Base-by-base conservation (phyloP, 345 rosid genomes). In the Psidium friedrichsthalianum region DNA sequence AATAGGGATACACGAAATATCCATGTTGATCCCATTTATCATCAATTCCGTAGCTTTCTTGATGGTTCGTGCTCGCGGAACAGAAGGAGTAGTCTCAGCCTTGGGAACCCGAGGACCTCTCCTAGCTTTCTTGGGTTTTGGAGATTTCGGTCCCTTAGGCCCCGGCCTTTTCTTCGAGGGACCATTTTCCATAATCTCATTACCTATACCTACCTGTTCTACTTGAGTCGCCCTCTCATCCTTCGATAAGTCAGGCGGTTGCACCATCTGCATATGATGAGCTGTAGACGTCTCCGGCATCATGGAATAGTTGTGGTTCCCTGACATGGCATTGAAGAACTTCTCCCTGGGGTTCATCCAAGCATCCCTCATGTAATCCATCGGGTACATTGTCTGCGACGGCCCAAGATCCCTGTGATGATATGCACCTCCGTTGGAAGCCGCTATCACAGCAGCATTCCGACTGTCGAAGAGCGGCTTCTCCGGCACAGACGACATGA, bases 1-100 rank as follows among this genome's bases (percentile, higher is more conserved):
- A 57, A 86, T 86, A 6, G 91, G 91, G 54, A 90, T 88, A 52
- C 87, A 74, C 1, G 91, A 86, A 13, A 88, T 83, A 82, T 90
- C 91, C 87, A 88, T 86, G 52, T 58, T 86, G 85, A 88, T 86
- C 85, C 88, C 90, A 76, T 88, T 88, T 56, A 88, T 86, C 49
- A 86, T 56, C 32, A 88, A 84, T 76, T 88, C 90, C 5, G 84
- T 76, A 42, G 61, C 76, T 80, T 88, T 88, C 86, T 83, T 86
- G 58, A 78, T 80, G 1, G 87, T 13, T 64, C 86, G 87, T 2
- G 86, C 82, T 42, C 84, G 87, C 16, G 88, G 87, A 87, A 81
- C 86, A 8, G 88, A 53, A 57, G 88, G 78, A 21, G 74, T 14
- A 36, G 56, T 58, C 42, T 87, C 86, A 24, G 82, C 83, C 86